phyloP scores from a whole-genome alignment of 441 rosid genomes.

The Biscutella laevigata region DNA sequence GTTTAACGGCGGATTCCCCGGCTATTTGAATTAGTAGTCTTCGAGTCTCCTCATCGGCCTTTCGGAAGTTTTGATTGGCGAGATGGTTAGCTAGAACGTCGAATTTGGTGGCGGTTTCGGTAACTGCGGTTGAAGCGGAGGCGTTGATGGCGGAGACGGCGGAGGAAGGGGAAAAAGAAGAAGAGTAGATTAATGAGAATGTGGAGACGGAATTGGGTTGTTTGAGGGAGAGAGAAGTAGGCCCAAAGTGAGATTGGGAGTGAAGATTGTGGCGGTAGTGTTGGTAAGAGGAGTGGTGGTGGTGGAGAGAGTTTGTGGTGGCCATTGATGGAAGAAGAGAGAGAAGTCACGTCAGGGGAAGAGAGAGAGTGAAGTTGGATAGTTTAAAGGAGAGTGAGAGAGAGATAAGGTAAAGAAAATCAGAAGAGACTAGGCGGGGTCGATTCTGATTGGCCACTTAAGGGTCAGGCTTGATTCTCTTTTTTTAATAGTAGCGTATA shows the following conservation, averaged over 20 bases:
- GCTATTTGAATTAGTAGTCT: slow-evolving; percentile 65
- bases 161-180: slow-evolving; percentile 26
- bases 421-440: slow-evolving; percentile 23
- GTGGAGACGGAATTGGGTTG: slow-evolving; percentile 23
- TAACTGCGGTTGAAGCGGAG: slow-evolving; percentile 34
- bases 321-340: slow-evolving; percentile 26
- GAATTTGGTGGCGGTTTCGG: slow-evolving; percentile 39
- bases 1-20: slow-evolving; percentile 60
- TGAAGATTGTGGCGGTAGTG: slow-evolving; percentile 25
- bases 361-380: slow-evolving; percentile 22
- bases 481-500: background rate
- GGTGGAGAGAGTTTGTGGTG: slow-evolving; percentile 40
- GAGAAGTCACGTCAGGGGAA: slow-evolving; percentile 19
- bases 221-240: slow-evolving; percentile 34
- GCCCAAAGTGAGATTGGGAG: slow-evolving; percentile 23
- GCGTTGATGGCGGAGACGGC: slow-evolving; percentile 28
- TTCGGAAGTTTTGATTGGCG: slow-evolving; percentile 51
- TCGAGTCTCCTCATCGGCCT: slow-evolving; percentile 84
- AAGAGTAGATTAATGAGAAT: slow-evolving; percentile 17
- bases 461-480: slow-evolving; percentile 46
- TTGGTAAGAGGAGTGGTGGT: slow-evolving; percentile 22
- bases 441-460: slow-evolving; percentile 44
- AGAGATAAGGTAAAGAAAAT: slow-evolving; percentile 28
- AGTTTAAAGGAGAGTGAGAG: slow-evolving; percentile 18
- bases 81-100: slow-evolving; percentile 62